Evolutionary conservation across 2,329 filamentous ascomycete species (phyloP), one percentile per base, ranked within the genome.

Genomic region (Cladosporium colombiae): DNA sequence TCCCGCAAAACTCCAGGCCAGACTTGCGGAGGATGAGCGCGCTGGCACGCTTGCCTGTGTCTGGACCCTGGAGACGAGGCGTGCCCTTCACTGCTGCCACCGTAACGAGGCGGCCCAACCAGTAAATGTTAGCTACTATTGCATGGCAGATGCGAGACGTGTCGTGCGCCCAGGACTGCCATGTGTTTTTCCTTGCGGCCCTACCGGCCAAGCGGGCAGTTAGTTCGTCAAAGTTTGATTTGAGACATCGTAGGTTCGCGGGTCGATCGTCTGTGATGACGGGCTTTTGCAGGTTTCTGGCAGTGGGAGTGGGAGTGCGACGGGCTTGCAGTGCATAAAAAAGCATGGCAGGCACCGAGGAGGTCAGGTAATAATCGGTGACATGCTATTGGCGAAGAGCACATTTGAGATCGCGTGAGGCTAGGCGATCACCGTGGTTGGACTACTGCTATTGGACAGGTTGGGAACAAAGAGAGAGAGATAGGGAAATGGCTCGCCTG

Each of bases 1-100:
- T 31, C 61, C 61, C 61, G 61, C 61, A 56, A 55, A 63, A 31
- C 25, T 63, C 61, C 61, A 63, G 61, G 44, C 44, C 58, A 61
- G 33, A 40, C 37, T 58, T 59, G 56, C 56, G 56, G 56, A 59
- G 56, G 56, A 59, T 57, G 52, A 14, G 33, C 33, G 16, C 8
- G 33, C 33, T 35, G 55, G 53, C 53, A 33, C 55, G 55, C 53
- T 55, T 55, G 52, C 18, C 52, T 55, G 27, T 55, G 52, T 55
- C 52, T 57, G 55, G 33, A 57, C 55, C 55, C 55, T 57, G 55
- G 55, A 57, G 33, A 57, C 55, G 55, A 57, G 55, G 55, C 55
- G 14, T 57, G 55, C 33, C 52, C 16, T 18, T 33, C 13, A 59
- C 56, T 59, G 29, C 33, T 59, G 56, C 33, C 33, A 16, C 27